phyloP scores from a whole-genome alignment of 208 protist genomes.

The Leishmania amazonensis region DNA sequence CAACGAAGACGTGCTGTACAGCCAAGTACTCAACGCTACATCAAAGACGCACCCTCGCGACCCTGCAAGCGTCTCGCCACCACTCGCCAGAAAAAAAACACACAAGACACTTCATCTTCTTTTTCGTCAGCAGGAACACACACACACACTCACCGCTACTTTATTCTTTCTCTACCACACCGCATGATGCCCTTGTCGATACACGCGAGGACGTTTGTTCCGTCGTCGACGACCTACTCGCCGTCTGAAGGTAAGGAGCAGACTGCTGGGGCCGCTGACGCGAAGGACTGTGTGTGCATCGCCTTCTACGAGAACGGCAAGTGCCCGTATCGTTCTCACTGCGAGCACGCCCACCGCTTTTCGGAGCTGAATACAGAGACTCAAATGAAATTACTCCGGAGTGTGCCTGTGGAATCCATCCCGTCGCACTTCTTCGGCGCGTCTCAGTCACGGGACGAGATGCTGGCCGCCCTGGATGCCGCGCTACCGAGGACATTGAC shows the following conservation, averaged over 20 bases:
- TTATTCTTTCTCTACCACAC: not conserved
- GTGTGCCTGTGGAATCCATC: constrained; percentile 56
- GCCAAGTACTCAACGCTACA: not conserved
- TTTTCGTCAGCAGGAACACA: not conserved
- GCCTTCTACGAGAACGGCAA: constrained; percentile 68
- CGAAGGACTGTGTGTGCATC: constrained; percentile 71
- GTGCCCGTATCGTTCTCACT: constrained; percentile 62
- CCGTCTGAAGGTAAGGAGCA: constrained; percentile 6
- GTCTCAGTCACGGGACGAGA: not conserved
- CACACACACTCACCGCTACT: not conserved
- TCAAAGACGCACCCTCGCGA: not conserved
- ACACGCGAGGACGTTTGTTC: constrained; percentile 38
- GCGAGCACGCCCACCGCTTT: constrained; percentile 79
- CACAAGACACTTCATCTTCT: not conserved
- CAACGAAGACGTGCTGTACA: not conserved
- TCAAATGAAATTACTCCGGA: constrained; percentile 60
- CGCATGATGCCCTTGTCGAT: constrained; percentile 55
- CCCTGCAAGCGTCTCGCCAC: not conserved
- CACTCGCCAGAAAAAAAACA: not conserved
- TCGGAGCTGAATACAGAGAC: constrained; percentile 53
- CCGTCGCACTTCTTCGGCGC: constrained; percentile 61
- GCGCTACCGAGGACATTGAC: constrained; percentile 40
- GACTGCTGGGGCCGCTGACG: not conserved
- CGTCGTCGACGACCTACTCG: constrained; percentile 12
- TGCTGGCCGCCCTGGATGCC: not conserved